A percentile compares a stretch with the other conserved stretches of the same genome.
phyloP scores from a whole-genome alignment of 805 yeast species.

The Clavispora carvajalis region DNA sequence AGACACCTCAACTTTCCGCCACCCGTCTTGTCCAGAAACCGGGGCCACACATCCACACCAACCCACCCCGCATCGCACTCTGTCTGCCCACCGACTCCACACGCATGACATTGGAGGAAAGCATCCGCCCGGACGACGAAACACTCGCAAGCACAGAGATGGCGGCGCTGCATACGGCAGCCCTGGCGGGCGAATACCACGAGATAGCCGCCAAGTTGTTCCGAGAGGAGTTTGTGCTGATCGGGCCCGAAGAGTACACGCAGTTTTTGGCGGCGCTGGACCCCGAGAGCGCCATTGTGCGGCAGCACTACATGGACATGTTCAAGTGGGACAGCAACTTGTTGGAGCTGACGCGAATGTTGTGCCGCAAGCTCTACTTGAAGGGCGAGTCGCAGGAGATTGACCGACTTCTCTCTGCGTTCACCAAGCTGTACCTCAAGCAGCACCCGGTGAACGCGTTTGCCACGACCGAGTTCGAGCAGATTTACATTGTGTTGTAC shows the following conservation, averaged over 20 bases:
- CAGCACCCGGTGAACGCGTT: slow-evolving; percentile 46
- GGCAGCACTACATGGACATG: slow-evolving; percentile 42
- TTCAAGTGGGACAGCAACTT: slow-evolving; percentile 48
- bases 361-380: slow-evolving; percentile 65
- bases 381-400: slow-evolving; percentile 81
- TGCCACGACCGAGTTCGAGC: slow-evolving; percentile 47
- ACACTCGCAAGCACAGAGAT: background rate
- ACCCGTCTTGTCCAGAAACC: no score
- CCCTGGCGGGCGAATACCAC: slow-evolving; percentile 16
- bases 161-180: no score
- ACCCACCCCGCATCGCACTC: no score
- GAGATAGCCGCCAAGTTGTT: slow-evolving; percentile 34
- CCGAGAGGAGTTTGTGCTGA: slow-evolving; percentile 38
- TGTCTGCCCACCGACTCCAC: no score
- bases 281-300: slow-evolving; percentile 35
- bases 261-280: slow-evolving; percentile 44
- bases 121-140: background rate
- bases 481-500: slow-evolving; percentile 64
- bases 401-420: slow-evolving; percentile 65
- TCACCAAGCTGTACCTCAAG: slow-evolving; percentile 58
- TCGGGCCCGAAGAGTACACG: slow-evolving; percentile 40
- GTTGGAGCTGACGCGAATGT: slow-evolving; percentile 48
- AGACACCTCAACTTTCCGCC: no score
- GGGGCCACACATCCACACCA: no score
- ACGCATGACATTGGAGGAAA: background rate